Conservation (phyloP, 78 protist species). For the Mantamonas sphyraenae region DNA sequence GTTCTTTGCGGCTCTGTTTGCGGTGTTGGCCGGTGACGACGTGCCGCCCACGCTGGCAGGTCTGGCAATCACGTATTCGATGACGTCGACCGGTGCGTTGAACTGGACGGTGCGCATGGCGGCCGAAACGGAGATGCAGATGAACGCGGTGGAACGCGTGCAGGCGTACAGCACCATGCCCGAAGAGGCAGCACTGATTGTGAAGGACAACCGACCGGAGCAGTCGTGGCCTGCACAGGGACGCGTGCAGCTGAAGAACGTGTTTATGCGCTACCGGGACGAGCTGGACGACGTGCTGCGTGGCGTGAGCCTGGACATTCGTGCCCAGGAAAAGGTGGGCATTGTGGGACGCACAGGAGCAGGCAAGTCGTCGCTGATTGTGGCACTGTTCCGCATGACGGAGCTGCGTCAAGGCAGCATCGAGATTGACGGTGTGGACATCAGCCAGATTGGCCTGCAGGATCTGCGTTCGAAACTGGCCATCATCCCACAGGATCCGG, state of each 20-base stretch:
- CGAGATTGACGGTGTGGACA: constrained; percentile 40
- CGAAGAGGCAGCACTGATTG: not conserved
- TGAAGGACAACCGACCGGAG: not conserved
- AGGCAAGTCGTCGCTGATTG: constrained; percentile 39
- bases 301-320: constrained; percentile 15
- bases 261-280: constrained; percentile 33
- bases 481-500: no score
- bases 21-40: constrained; percentile 3
- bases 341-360: constrained; percentile 46
- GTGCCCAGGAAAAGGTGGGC: constrained; percentile 62
- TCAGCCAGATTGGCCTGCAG: constrained; percentile 8
- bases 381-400: constrained; percentile 42
- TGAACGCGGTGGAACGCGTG: constrained; percentile 22
- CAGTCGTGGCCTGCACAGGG: constrained; percentile 36
- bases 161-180: not conserved
- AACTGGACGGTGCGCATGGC: not conserved
- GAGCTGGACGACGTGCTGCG: constrained; percentile 11
- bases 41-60: constrained; percentile 5
- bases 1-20: constrained; percentile 28
- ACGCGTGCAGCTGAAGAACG: constrained; percentile 7
- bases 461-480: no score
- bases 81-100: constrained; percentile 11
- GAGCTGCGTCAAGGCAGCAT: constrained; percentile 36
- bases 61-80: constrained; percentile 26
- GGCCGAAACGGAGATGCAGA: constrained; percentile 25